phyloP scores from a whole-genome alignment of 2,329 filamentous ascomycete species.

The Colletotrichum sp. region DNA sequence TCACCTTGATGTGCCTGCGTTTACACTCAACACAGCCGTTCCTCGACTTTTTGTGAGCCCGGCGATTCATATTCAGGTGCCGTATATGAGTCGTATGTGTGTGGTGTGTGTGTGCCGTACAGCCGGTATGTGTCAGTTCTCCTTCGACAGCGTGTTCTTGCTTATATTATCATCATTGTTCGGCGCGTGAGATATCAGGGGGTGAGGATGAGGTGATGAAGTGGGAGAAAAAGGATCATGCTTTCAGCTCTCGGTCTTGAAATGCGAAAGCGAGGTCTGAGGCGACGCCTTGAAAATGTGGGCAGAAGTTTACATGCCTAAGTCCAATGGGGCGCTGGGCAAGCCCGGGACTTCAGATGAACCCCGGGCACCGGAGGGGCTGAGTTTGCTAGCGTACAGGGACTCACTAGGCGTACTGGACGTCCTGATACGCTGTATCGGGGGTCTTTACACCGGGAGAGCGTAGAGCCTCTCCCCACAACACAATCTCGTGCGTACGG shows the following conservation, averaged over 20 bases:
- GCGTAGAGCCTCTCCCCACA: background rate
- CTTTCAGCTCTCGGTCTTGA: background rate
- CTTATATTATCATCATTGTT: background rate
- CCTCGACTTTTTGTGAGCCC: conserved; percentile 35
- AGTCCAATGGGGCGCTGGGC: background rate
- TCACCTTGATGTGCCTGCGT: conserved; percentile 35
- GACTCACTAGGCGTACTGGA: background rate
- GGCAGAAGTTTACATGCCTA: background rate
- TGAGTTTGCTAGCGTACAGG: background rate
- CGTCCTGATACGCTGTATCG: background rate
- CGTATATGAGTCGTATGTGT: background rate
- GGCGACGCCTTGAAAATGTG: background rate
- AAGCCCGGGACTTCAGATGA: background rate
- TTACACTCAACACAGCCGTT: conserved; percentile 35
- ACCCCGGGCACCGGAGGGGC: background rate
- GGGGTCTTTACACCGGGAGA: background rate
- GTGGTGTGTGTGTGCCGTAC: background rate
- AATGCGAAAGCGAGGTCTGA: background rate
- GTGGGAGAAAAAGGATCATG: background rate
- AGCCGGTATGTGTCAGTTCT: background rate
- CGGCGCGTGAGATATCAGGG: background rate
- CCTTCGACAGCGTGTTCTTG: background rate
- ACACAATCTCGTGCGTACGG: background rate
- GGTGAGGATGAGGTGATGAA: background rate
- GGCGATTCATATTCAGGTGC: background rate